phyloP scores from a whole-genome alignment of 1,139 yeast genomes.

The Hyphopichia pseudoburtonii region DNA sequence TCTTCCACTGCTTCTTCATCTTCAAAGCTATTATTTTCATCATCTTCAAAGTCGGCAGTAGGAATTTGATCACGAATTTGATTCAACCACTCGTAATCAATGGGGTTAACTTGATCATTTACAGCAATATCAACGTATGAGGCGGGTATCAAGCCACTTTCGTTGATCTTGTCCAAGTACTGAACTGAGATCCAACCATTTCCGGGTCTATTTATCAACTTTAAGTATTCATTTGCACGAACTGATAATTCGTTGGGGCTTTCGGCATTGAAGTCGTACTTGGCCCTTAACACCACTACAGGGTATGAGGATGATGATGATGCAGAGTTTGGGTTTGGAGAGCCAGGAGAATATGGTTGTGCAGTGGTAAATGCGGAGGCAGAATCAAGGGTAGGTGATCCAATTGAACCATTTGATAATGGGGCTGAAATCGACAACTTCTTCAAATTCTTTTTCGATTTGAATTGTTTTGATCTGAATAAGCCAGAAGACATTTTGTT shows the following conservation, averaged over 20 bases:
- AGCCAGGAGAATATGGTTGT: neutral
- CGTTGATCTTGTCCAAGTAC: constrained; percentile 25
- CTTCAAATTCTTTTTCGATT: constrained; percentile 29
- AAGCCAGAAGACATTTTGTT: constrained; percentile 28
- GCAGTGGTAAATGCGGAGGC: neutral
- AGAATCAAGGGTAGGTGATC: neutral
- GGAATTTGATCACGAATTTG: constrained; percentile 7
- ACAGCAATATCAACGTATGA: constrained; percentile 38
- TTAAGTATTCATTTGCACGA: constrained; percentile 29
- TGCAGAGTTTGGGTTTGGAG: neutral
- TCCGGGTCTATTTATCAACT: constrained; percentile 32
- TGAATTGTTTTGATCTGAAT: constrained; percentile 28
- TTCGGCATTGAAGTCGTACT: constrained; percentile 32
- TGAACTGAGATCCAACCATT: constrained; percentile 41
- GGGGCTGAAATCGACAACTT: constrained; percentile 32
- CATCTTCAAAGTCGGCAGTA: neutral
- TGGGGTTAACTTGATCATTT: constrained; percentile 32
- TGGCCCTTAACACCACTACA: constrained; percentile 27
- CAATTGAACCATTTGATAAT: constrained; percentile 7
- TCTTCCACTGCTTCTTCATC: constrained; percentile 4
- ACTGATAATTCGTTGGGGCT: constrained; percentile 26
- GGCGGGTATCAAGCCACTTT: constrained; percentile 36
- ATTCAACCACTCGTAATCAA: constrained; percentile 32
- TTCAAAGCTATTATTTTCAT: neutral
- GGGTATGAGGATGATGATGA: constrained; percentile 4